A percentile compares a stretch with the other conserved stretches of the same genome.
phyloP scores from a whole-genome alignment of 805 yeast genomes.

The Diddensiella caesifluorescens region DNA sequence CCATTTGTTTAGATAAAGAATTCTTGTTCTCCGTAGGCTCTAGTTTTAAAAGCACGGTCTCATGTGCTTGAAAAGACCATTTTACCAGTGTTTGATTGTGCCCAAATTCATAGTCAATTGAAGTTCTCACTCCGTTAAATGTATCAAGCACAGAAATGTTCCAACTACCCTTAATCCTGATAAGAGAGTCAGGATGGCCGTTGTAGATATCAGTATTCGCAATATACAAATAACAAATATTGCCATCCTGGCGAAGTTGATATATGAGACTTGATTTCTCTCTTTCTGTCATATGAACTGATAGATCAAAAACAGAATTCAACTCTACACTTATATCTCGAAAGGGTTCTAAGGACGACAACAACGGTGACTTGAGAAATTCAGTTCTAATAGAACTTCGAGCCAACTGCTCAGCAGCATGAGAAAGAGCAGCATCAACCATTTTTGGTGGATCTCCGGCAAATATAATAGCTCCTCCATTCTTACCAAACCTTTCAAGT shows the following conservation, averaged over 20 bases:
- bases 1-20: too few relatives aligned
- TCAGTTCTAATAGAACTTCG: neutral
- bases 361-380: neutral
- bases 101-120: neutral
- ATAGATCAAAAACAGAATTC: neutral
- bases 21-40: neutral
- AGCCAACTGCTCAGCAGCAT: neutral
- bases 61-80: conserved; percentile 5
- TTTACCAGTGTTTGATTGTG: neutral
- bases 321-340: conserved; percentile 1
- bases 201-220: conserved; percentile 1
- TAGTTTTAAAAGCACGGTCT: conserved; percentile 1
- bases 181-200: neutral
- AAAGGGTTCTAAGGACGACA: neutral
- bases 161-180: conserved; percentile 8
- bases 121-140: neutral
- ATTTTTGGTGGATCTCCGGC: conserved; percentile 3
- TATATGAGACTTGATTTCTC: neutral
- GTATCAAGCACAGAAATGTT: conserved; percentile 3
- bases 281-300: neutral
- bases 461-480: conserved; percentile 6
- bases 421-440: conserved; percentile 2
- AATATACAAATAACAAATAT: conserved; percentile 5
- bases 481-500: neutral
- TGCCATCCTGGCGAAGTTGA: conserved; percentile 5